Percentiles rank a stretch among this genome's conserved stretches.
Evolutionary conservation across 2,329 filamentous ascomycete genomes (phyloP).

Genomic region (Colletotrichum camelliae): DNA sequence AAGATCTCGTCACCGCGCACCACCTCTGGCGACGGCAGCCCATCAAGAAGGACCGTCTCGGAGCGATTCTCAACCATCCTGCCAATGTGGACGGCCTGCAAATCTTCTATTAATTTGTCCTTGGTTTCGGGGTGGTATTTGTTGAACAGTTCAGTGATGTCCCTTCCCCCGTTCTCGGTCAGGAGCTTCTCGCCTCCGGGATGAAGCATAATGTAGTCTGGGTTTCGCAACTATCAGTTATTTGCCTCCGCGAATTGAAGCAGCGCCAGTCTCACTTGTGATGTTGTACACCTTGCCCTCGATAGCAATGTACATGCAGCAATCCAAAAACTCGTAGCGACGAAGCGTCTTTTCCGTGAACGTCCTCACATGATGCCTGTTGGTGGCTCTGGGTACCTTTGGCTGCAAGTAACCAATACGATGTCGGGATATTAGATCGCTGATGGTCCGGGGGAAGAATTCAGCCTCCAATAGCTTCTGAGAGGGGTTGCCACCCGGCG

Average conservation of each 20-base stretch:
- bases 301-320: slow-evolving; percentile 6
- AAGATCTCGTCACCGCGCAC: not conserved
- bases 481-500: slow-evolving; percentile 4
- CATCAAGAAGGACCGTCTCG: not conserved
- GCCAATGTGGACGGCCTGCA: not conserved
- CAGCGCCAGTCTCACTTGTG: not conserved
- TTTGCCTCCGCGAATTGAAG: fast-evolving
- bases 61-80: not conserved
- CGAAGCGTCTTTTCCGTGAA: not conserved
- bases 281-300: slow-evolving; percentile 20
- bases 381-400: not conserved
- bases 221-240: fast-evolving
- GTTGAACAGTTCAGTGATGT: slow-evolving; percentile 14
- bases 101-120: not conserved
- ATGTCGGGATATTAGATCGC: not conserved
- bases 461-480: not conserved
- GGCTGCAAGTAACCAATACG: not conserved
- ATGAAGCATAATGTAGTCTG: slow-evolving; percentile 19
- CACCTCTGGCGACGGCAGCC: not conserved
- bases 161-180: not conserved
- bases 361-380: not conserved
- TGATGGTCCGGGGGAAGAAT: not conserved
- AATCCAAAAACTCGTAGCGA: not conserved
- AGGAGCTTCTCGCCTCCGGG: slow-evolving; percentile 11
- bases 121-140: not conserved